A percentile compares a stretch with the other conserved stretches of the same genome.
phyloP scores from a whole-genome alignment of 2,329 filamentous ascomycete species.

The Calonectria pseudoreteaudii region DNA sequence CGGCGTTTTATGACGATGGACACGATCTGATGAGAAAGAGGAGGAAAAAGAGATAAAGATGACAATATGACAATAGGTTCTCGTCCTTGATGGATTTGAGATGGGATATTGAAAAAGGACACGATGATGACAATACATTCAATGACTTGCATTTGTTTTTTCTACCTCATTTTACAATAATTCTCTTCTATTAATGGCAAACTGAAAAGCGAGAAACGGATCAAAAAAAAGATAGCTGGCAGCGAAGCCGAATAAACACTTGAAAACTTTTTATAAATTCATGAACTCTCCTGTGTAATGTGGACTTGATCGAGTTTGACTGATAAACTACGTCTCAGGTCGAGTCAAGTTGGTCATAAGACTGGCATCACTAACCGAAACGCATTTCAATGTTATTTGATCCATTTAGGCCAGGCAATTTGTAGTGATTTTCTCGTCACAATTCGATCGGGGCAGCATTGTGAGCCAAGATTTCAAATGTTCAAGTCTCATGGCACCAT shows the following conservation, averaged over 20 bases:
- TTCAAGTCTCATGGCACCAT: background rate
- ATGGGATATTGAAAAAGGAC: background rate
- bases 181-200: conserved; percentile 19
- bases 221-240: conserved; percentile 6
- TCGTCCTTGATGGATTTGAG: conserved; percentile 16
- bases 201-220: conserved; percentile 8
- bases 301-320: background rate
- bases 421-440: no score
- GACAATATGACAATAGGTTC: background rate
- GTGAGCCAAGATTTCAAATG: background rate
- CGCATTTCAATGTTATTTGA: background rate
- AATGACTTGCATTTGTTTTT: conserved; percentile 14
- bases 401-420: background rate
- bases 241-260: background rate
- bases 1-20: conserved; percentile 2
- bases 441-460: no score
- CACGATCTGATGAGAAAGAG: background rate
- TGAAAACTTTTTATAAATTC: background rate
- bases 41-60: background rate
- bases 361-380: background rate
- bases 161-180: conserved; percentile 9
- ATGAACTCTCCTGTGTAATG: background rate
- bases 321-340: background rate
- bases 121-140: conserved; percentile 8
- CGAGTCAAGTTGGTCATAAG: background rate